Evolutionary conservation across 1,139 yeast species (phyloP), one percentile per base, ranked within the genome.

Genomic region (Suhomyces maxii): DNA sequence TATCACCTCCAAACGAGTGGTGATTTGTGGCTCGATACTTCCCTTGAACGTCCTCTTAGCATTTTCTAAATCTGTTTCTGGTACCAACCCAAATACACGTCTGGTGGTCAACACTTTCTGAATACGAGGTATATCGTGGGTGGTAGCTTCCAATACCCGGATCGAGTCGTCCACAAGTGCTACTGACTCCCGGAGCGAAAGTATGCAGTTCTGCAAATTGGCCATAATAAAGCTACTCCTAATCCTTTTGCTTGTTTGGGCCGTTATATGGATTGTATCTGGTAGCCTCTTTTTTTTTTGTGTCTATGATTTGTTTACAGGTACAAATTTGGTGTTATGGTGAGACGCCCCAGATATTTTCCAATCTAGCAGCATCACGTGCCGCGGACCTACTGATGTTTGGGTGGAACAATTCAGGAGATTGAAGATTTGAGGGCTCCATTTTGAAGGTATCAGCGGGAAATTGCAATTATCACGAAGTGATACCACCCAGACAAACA

Each of bases 21-120:
- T 37, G 26, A 62, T 47, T 46, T 71, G 71, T 2, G 77, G 78
- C 34, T 65, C 62, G 11, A 68, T 59, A 30, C 67, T 69, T 26
- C 56, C 55, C 41, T 62, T 60, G 44, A 71, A 62, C 34, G 61
- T 57, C 41, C 57, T 56, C 44, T 66, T 68, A 30, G 78, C 77
- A 51, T 69, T 65, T n/a, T 61, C 63, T 34, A 73, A 51, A 51
- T 75, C 80, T 49, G 60, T 57, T 47, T 71, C 74, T 0, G 80
- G 76, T 1, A 73, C 70, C 33, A 75, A 53, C 7, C 75, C 78
- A 59, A 69, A 75, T 32, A 73, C 74, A 44, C 67, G 66, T 25
- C 66, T 61, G 9, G 77, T 69, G 31, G 57, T 51, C 25, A 74
- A 56, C 23, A 73, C 70, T 35, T 60, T 63, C 42, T 61, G 62